Percentiles rank a stretch among this genome's conserved stretches.
Evolutionary conservation across 805 yeast genomes (phyloP).

Genomic region (Candida nemodendra): DNA sequence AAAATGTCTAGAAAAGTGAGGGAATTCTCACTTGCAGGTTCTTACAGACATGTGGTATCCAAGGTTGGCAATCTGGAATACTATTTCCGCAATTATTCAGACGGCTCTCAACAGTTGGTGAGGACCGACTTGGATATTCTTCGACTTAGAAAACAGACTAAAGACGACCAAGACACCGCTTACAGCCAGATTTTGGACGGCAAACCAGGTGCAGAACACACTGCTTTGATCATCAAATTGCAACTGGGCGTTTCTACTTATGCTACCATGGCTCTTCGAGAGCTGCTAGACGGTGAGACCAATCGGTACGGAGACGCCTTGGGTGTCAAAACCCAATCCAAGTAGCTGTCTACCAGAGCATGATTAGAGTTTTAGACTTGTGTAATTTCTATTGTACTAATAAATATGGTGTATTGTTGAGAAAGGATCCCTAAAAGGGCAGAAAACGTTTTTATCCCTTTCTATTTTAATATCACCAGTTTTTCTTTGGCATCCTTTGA

Average conservation of each 20-base stretch:
- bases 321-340: too few relatives aligned
- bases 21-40: constrained; percentile 90
- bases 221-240: constrained; percentile 74
- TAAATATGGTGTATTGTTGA: too few relatives aligned
- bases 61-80: constrained; percentile 66
- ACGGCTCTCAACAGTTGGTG: constrained; percentile 68
- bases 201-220: constrained; percentile 42
- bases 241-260: constrained; percentile 83
- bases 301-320: constrained; percentile 28
- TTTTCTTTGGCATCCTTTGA: too few relatives aligned
- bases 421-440: too few relatives aligned
- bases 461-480: too few relatives aligned
- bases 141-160: constrained; percentile 25
- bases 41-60: constrained; percentile 73
- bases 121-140: constrained; percentile 72
- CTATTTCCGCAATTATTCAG: constrained; percentile 57
- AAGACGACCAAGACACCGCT: constrained; percentile 11
- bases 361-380: too few relatives aligned
- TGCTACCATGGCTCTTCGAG: constrained; percentile 97
- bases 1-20: constrained; percentile 80
- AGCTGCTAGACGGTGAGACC: constrained; percentile 78
- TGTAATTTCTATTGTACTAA: too few relatives aligned
- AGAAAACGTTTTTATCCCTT: too few relatives aligned
- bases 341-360: too few relatives aligned
- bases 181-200: constrained; percentile 32